Evolutionary conservation across 1,284 basidiomycete species (phyloP).

Genomic region (Coniferiporia weirii): DNA sequence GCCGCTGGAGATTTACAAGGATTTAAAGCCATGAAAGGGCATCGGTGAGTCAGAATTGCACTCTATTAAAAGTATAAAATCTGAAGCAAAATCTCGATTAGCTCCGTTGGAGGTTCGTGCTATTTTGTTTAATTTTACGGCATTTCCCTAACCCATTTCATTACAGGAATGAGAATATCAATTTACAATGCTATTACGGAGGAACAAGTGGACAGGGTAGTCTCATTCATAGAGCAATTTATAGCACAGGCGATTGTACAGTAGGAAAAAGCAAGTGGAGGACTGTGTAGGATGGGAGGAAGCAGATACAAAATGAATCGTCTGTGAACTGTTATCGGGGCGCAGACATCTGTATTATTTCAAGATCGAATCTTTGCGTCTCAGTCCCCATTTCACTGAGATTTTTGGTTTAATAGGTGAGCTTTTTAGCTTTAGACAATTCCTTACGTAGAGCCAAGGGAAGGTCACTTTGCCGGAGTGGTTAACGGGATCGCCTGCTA

Average conservation of each 20-base stretch:
- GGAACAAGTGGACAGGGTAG: conserved; percentile 61
- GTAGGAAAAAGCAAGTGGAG: background rate
- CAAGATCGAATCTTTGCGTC: background rate
- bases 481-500: conserved; percentile 91
- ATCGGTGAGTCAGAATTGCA: conserved; percentile 57
- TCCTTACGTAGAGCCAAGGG: too few relatives aligned
- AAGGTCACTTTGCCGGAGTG: conserved; percentile 83
- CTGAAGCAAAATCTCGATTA: conserved; percentile 23
- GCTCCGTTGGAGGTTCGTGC: conserved; percentile 59
- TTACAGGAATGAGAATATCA: conserved; percentile 78
- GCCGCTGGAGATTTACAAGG: conserved; percentile 71
- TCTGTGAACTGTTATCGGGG: background rate
- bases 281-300: background rate
- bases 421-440: too few relatives aligned
- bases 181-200: conserved; percentile 94
- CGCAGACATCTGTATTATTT: too few relatives aligned
- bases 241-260: conserved; percentile 4
- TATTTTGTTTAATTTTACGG: conserved; percentile 15
- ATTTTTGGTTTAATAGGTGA: too few relatives aligned
- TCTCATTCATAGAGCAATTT: conserved; percentile 60
- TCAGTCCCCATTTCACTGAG: too few relatives aligned
- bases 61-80: background rate
- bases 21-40: conserved; percentile 86
- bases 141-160: conserved; percentile 24
- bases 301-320: background rate